Percentiles rank a stretch among this genome's conserved stretches.
These are phyloP conservation scores for Triadica sebifera DNA, from an alignment of 345 rosid genomes.

Conservation along the genomic window DNA sequence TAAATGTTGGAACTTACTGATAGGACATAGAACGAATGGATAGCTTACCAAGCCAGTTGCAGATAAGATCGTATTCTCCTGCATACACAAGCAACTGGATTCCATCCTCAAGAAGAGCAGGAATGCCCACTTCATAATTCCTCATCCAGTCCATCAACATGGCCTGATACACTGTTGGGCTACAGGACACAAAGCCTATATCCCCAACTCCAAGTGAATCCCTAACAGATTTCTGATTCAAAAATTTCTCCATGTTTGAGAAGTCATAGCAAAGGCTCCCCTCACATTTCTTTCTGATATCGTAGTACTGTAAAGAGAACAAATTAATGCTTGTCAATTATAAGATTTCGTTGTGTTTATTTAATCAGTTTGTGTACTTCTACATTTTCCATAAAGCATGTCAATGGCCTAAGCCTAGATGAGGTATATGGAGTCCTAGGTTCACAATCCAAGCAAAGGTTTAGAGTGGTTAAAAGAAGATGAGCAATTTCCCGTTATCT, in stretches of 20 bases:
- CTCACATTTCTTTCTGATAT: conserved; percentile 81
- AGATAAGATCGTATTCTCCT: conserved; percentile 97
- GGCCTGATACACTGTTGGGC: conserved; percentile 74
- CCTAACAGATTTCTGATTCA: conserved; percentile 66
- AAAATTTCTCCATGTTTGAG: conserved; percentile 94
- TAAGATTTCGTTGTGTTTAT: not conserved
- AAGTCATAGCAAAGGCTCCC: conserved; percentile 95
- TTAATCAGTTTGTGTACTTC: not conserved
- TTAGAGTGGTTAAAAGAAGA: not conserved
- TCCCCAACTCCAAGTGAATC: conserved; percentile 82
- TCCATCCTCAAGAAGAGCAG: conserved; percentile 89
- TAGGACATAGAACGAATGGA: not conserved
- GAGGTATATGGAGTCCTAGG: not conserved
- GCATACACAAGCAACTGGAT: conserved; percentile 87
- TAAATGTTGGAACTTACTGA: not conserved
- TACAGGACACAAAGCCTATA: conserved; percentile 87
- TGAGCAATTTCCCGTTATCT: not conserved
- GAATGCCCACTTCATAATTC: conserved; percentile 90
- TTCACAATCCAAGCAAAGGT: not conserved
- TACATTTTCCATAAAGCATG: not conserved
- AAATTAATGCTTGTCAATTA: conserved; percentile 14
- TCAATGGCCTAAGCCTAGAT: not conserved
- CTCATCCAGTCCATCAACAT: conserved; percentile 98
- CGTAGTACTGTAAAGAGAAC: conserved; percentile 70
- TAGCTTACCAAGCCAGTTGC: conserved; percentile 96